Conservation (phyloP, 192 early-diverging fungal genomes). For the Chytriomyces confervae region DNA sequence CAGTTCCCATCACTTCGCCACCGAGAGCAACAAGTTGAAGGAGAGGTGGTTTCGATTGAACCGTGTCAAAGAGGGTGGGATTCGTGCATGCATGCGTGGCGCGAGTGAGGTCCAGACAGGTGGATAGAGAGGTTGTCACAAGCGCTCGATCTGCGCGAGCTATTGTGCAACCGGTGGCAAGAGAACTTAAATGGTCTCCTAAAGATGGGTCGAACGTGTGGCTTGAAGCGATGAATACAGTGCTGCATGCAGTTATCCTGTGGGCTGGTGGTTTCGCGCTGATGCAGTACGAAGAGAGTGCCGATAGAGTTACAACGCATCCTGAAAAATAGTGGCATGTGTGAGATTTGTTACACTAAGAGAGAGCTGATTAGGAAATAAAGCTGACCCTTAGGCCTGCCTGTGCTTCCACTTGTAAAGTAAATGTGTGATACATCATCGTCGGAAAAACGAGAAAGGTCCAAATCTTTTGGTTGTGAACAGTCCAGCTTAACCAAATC, state of each 20-base stretch:
- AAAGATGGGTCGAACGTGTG: constrained; percentile 49
- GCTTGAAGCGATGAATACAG: constrained; percentile 43
- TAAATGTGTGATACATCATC: constrained; percentile 40
- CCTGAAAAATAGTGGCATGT: constrained; percentile 6
- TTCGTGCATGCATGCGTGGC: constrained; percentile 45
- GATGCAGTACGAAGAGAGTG: constrained; percentile 38
- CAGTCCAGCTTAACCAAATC: not conserved
- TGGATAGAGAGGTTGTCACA: constrained; percentile 16
- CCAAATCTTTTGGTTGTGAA: constrained; percentile 27
- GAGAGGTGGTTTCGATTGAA: constrained; percentile 5
- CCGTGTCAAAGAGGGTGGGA: constrained; percentile 42
- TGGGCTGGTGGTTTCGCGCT: constrained; percentile 35
- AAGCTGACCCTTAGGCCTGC: constrained; percentile 41
- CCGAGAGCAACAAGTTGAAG: constrained; percentile 44
- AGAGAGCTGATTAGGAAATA: not conserved
- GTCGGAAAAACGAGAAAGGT: not conserved
- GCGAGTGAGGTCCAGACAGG: constrained; percentile 20
- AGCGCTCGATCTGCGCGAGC: constrained; percentile 24
- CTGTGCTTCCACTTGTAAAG: constrained; percentile 46
- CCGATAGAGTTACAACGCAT: constrained; percentile 37
- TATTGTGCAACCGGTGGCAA: constrained; percentile 35
- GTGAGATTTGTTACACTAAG: not conserved
- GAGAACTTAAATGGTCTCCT: constrained; percentile 40
- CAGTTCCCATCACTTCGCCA: constrained; percentile 43
- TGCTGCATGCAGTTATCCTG: not conserved